Conservation (phyloP, 1,139 yeast genomes). For the Entelexis sorbosivorans region DNA sequence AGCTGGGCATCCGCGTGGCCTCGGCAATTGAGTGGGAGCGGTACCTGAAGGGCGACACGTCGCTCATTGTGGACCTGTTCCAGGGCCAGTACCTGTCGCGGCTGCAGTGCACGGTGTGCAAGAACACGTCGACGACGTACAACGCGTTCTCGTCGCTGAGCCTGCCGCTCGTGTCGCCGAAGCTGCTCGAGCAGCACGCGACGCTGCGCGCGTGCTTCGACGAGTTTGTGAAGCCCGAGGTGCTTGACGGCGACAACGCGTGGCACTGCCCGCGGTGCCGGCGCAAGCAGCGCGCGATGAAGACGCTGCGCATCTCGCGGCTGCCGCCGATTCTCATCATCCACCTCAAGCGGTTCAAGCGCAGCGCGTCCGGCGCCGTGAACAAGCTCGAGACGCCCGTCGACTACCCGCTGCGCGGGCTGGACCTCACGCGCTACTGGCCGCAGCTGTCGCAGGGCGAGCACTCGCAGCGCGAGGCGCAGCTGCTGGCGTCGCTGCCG, state of each 20-base stretch:
- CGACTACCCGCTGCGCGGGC: conserved; percentile 44
- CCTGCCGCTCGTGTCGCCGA: conserved; percentile 39
- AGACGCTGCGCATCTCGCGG: conserved; percentile 57
- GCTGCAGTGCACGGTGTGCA: conserved; percentile 64
- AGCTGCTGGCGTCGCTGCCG: conserved; percentile 45
- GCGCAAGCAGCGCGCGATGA: conserved; percentile 52
- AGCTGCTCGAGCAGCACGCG: conserved; percentile 30
- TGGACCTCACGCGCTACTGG: conserved; percentile 74
- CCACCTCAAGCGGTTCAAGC: conserved; percentile 64
- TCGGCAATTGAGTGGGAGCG: conserved; percentile 94
- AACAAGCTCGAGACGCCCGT: conserved; percentile 55
- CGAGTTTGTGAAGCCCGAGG: conserved; percentile 56
- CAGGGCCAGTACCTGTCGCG: conserved; percentile 87
- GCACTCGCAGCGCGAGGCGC: conserved; percentile 19
- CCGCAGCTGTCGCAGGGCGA: conserved; percentile 37
- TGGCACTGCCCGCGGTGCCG: conserved; percentile 87
- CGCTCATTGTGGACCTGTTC: conserved; percentile 72
- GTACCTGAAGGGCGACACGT: conserved; percentile 71
- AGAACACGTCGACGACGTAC: conserved; percentile 73
- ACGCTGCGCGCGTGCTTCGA: conserved; percentile 52
- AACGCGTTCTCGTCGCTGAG: conserved; percentile 69
- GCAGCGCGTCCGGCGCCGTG: conserved; percentile 32
- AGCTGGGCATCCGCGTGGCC: conserved; percentile 67
- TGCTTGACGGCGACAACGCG: conserved; percentile 68
- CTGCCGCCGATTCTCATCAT: conserved; percentile 62